Evolutionary conservation across 1,284 basidiomycete species (phyloP), one percentile per base, ranked within the genome.

Genomic region (Sporisorium iseilematis-ciliati): DNA sequence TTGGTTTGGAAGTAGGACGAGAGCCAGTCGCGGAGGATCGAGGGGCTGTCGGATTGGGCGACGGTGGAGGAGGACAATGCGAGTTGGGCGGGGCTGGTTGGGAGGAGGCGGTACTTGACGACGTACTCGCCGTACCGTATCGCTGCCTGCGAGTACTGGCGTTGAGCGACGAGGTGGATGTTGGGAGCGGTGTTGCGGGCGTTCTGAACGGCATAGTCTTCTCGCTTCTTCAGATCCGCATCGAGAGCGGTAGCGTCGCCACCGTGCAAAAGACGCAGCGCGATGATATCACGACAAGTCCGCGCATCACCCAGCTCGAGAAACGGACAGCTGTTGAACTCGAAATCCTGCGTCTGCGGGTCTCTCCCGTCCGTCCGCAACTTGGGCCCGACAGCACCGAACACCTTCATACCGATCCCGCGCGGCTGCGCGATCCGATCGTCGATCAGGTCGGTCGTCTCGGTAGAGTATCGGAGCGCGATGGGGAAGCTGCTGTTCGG

Each of bases 331-430:
- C 68, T 75, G 65, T 82, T 82, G 70, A 82, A 82, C 42, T 79
- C 79, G 57, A 77, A 67, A 55, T 82, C 80, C 38, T 80, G 80
- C 33, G 80, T 81, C 58, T 77, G 49, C 21, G 75, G 78, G 53
- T 81, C 75, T 43, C 63, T 64, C 26, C 57, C 60, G 41, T 68
- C 72, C 25, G 60, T 26, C 10, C 73, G 75, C 38, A 73, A 46
- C 57, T 74, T 77, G 16, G 20, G 18, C 5, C 79, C 77, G 29
- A 75, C 67, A 7, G 78, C 68, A 21, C 63, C 56, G 53, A 82
- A 82, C 20, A 80, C 66, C 60, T 82, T 82, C 46, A 82, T 62
- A 2, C 81, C 81, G 16, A 82, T 57, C 14, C 81, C 81, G 10
- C 80, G 72, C 0, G 81, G 81, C 21, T 78, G 78, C n/a, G 78